These are phyloP conservation scores for Aspergillus sergii DNA, from an alignment of 2,329 filamentous ascomycete genomes.

Conservation along the genomic window DNA sequence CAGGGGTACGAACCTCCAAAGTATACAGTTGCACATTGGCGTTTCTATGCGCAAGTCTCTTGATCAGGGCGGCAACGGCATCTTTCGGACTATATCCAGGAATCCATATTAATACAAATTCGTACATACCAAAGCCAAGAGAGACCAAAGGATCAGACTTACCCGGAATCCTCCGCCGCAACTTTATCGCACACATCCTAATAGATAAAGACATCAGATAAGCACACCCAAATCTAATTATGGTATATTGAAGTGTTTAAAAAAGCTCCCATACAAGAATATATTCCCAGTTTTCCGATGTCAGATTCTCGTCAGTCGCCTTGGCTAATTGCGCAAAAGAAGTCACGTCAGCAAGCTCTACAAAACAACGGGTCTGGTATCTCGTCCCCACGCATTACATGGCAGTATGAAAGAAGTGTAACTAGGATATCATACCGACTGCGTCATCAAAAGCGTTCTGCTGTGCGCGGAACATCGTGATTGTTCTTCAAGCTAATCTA, in stretches of 20 bases:
- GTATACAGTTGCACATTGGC: conserved; percentile 96
- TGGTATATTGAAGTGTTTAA: not conserved
- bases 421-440: conserved; percentile 56
- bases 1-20: conserved; percentile 64
- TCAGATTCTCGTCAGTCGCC: conserved; percentile 97
- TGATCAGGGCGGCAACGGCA: conserved; percentile 86
- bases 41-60: conserved; percentile 87
- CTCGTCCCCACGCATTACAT: not conserved
- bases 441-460: conserved; percentile 72
- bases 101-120: conserved; percentile 17
- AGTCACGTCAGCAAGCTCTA: conserved; percentile 30
- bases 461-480: conserved; percentile 61
- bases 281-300: conserved; percentile 77
- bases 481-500: conserved; percentile 13
- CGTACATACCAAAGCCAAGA: not conserved
- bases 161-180: conserved; percentile 52
- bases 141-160: conserved; percentile 12
- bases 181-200: conserved; percentile 66
- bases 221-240: conserved; percentile 1
- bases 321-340: conserved; percentile 55
- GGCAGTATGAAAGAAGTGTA: not conserved
- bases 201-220: conserved; percentile 15
- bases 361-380: not conserved
- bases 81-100: conserved; percentile 65
- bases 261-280: conserved; percentile 55